A percentile compares a stretch with the other conserved stretches of the same genome.
Conservation (phyloP, 140 eudicot genomes). For the Bidens hawaiensis region DNA sequence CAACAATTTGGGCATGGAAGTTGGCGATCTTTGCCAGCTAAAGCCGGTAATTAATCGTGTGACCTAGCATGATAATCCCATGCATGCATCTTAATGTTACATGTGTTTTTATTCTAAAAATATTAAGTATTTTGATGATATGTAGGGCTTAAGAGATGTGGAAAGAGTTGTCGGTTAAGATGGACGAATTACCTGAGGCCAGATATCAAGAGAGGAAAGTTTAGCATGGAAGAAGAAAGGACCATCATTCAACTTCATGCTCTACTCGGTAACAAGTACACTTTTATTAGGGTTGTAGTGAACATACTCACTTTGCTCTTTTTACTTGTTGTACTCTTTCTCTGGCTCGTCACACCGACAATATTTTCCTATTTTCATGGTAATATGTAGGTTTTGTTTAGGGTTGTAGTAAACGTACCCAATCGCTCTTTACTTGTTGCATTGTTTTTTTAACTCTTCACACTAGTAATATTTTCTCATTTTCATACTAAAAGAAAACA, state of each 20-base stretch:
- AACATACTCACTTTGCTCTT: too few species aligned
- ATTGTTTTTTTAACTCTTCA: too few species aligned
- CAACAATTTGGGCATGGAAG: slow-evolving; percentile 65
- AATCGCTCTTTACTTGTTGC: too few species aligned
- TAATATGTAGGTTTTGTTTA: too few species aligned
- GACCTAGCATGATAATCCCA: background rate
- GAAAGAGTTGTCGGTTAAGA: slow-evolving; percentile 67
- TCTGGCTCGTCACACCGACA: too few species aligned
- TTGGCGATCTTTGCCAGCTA: slow-evolving; percentile 70
- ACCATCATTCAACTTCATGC: slow-evolving; percentile 76
- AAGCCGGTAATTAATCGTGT: slow-evolving; percentile 55
- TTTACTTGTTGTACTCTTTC: too few species aligned
- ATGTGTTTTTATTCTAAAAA: background rate
- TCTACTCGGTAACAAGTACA: slow-evolving; percentile 68
- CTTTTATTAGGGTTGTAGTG: too few species aligned
- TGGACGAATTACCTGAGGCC: slow-evolving; percentile 76
- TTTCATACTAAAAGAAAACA: too few species aligned
- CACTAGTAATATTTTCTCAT: too few species aligned
- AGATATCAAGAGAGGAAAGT: slow-evolving; percentile 71
- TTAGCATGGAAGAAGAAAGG: slow-evolving; percentile 62
- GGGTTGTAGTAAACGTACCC: too few species aligned
- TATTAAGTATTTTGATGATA: background rate
- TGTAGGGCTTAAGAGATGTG: slow-evolving; percentile 63
- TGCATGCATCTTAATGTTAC: background rate
- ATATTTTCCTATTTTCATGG: too few species aligned